Base-by-base conservation (phyloP, 352 stramenopile genomes). In the Pythium sp. region DNA sequence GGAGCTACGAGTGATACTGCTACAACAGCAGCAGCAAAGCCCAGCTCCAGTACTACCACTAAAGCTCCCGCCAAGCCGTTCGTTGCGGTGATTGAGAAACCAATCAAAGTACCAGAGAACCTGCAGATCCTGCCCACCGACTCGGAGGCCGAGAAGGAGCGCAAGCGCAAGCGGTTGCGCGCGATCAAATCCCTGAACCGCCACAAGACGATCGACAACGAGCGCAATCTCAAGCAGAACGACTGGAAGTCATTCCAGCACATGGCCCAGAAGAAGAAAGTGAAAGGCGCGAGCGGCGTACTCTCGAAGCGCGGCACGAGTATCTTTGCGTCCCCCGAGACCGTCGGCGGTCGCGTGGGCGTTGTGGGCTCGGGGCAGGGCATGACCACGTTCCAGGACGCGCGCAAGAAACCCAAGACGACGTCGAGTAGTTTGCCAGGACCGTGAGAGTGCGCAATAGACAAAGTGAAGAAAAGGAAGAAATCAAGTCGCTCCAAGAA, bases 261-360 rank as follows among this genome's bases (percentile, higher is more conserved):
- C 69, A 95, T 93, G 65, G 84, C 86, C 15, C 70, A 81, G 54
- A 90, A 95, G 76, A 90, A 91, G 68, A 71, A 82, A 28, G 85
- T 86, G 32, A 80, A 87, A 61, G 86, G 86, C 20, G 77, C 78
- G 11, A 92, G 83, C 55, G 82, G 83, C 36, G 88, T 90, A 70
- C 75, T 92, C 46, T 91, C 86, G 30, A 90, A 87, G 68, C 84
- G 84, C 20, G 91, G 91, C 62, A 89, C 76, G 24, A 97, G 88
- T 71, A 97, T 97, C 75, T 98, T 98, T 77, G 85, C 88, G 30
- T 94, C 89, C 6, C 89, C 92, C 9, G 90, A 95, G 49, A 89
- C 80, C 15, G 82, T 95, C 8, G 69, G 94, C 32, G 87, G 87
- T 14, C 90, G 85, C 43, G 92, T 97, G 8, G 92, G 91, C 14